Evolutionary conservation across 768 basidiomycete species (phyloP).

Genomic region (Crucibulum laeve): DNA sequence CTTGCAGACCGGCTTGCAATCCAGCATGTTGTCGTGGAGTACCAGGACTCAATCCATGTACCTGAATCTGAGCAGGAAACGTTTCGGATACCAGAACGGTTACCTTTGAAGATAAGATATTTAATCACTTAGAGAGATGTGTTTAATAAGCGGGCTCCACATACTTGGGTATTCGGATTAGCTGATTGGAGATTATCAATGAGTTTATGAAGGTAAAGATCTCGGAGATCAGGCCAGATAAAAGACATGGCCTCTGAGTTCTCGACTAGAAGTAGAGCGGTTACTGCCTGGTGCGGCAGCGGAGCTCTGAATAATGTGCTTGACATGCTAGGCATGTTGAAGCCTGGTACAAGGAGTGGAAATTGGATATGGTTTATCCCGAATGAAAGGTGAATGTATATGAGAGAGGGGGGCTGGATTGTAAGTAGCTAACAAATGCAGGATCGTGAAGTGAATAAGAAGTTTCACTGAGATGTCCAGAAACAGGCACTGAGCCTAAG

Average conservation of each 20-base stretch:
- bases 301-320: conserved; percentile 16
- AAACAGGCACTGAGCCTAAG: not conserved
- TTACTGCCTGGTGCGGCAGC: conserved; percentile 26
- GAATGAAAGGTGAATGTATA: conserved; percentile 3
- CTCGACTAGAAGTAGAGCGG: conserved; percentile 49
- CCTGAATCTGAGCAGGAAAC: conserved; percentile 30
- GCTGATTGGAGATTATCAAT: conserved; percentile 34
- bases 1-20: conserved; percentile 29
- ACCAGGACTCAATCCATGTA: conserved; percentile 13
- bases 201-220: conserved; percentile 39
- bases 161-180: conserved; percentile 35
- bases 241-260: conserved; percentile 42
- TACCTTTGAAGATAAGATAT: conserved; percentile 22
- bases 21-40: conserved; percentile 36
- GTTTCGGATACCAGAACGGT: conserved; percentile 42
- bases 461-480: not conserved
- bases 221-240: conserved; percentile 46
- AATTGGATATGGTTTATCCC: conserved; percentile 4
- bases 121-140: not conserved
- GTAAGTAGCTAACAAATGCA: not conserved
- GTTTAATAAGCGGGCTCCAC: conserved; percentile 12
- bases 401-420: conserved; percentile 4
- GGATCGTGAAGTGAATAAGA: not conserved
- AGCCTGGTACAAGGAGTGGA: not conserved
- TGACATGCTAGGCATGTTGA: conserved; percentile 13